Base-by-base conservation (phyloP, 108 stramenopile genomes). In the Schizochytrium sp. region DNA sequence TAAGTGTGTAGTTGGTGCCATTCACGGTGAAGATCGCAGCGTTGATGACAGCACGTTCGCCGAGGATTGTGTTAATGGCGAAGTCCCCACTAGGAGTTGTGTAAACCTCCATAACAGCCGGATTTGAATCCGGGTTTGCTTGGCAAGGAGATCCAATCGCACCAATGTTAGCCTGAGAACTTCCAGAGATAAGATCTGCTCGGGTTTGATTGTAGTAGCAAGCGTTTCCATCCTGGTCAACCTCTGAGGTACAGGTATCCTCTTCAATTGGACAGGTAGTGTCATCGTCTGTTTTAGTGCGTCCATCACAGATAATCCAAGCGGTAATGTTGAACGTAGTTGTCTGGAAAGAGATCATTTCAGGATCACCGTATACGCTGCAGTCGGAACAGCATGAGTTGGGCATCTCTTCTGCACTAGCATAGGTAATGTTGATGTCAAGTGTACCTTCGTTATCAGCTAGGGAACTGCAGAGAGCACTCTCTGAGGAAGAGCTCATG, bases 91-190 rank as follows among this genome's bases (percentile, higher is more conserved):
- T 53, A 42, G 50, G 50, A 53, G 47, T 55, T 5, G 76, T 55
- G 76, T 55, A 83, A 38, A 83, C 53, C 5, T 83, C 28, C 76
- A 83, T 83, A 53, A 55, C 53, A 17, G 76, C 76, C 13, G n/a
- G 28, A 42, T 53, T 53, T 47, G 50, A 55, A 0, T 13, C 45
- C 45, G 50, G 53, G 53, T 83, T 55, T 2, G 76, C 50, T 42
- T 83, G 76, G 76, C 76, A 83, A 10, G 76, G 76, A 0, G 76
- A 83, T 47, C 76, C 76, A 0, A 83, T 50, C 10, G 76, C 76
- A 0, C 76, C 76, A 42, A 83, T 83, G 28, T 83, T 28, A 42
- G 28, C 38, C 28, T 55, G 76, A 42, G 28, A 28, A 28, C 28
- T 28, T 28, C 28, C 47, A n/a, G 76, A 55, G 28, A 83, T 13